Conservation (phyloP, 148 eudicot species). For the Rhododendron ovatum region DNA sequence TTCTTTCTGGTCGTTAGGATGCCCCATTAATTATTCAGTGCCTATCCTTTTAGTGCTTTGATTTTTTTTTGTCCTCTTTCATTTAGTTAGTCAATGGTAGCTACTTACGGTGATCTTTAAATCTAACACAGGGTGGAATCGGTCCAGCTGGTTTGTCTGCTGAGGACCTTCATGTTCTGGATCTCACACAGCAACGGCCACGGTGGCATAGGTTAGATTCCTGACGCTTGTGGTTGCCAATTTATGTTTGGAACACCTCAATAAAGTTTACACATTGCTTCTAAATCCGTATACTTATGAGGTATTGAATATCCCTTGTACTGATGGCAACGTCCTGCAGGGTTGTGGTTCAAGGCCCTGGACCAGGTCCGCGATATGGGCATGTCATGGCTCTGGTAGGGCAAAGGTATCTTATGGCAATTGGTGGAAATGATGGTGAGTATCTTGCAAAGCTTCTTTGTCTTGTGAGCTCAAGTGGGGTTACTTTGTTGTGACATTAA, state of each 20-base stretch:
- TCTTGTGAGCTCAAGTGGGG: not conserved
- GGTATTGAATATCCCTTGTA: constrained; percentile 3
- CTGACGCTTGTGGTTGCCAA: not conserved
- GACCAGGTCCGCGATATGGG: constrained; percentile 99
- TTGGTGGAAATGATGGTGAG: constrained; percentile 98
- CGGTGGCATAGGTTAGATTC: constrained; percentile 94
- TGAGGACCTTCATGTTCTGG: constrained; percentile 98
- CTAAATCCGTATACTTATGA: not conserved
- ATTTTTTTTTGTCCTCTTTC: not conserved
- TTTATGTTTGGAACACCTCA: not conserved
- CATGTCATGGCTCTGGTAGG: constrained; percentile 99
- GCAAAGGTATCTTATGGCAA: constrained; percentile 98
- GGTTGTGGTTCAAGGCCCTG: constrained; percentile 99
- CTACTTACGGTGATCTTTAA: constrained; percentile 5
- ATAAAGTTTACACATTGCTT: not conserved
- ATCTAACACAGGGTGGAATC: constrained; percentile 70
- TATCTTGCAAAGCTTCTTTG: not conserved
- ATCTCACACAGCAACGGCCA: constrained; percentile 90
- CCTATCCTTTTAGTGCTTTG: not conserved
- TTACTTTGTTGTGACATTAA: not conserved
- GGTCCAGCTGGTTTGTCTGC: constrained; percentile 99
- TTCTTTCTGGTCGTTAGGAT: not conserved
- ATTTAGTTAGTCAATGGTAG: not conserved
- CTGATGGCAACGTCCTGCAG: constrained; percentile 28
- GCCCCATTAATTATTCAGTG: not conserved